Conservation (phyloP, 2,329 filamentous ascomycete genomes). For the Xylariaceae sp. region DNA sequence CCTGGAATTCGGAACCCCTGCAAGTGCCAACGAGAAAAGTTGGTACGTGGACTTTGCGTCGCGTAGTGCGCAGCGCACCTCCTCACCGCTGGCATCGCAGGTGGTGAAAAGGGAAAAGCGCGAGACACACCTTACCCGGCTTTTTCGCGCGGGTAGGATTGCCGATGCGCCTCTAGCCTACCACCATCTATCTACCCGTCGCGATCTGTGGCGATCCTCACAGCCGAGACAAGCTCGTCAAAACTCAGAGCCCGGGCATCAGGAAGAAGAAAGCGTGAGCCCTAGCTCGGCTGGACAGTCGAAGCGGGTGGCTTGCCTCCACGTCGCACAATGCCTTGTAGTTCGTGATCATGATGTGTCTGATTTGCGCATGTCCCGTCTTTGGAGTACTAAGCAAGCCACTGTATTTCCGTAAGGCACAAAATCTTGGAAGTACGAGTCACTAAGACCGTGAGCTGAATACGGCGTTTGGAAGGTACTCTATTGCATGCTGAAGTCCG, state of each 20-base stretch:
- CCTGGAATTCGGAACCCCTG: not conserved
- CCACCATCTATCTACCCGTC: not conserved
- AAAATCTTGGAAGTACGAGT: too few species aligned
- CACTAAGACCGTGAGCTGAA: too few species aligned
- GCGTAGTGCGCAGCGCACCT: constrained; percentile 2
- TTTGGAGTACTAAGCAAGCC: too few species aligned
- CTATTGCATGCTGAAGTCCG: too few species aligned
- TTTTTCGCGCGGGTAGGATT: not conserved
- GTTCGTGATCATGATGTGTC: too few species aligned
- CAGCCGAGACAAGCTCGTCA: constrained; percentile 10
- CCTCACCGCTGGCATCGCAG: not conserved
- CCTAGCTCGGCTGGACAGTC: not conserved
- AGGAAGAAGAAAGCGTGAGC: not conserved
- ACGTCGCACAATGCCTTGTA: too few species aligned
- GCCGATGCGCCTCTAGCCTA: not conserved
- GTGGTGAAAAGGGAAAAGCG: not conserved
- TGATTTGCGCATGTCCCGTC: too few species aligned
- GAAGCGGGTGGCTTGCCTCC: constrained; percentile 2
- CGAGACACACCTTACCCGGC: not conserved
- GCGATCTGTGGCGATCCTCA: not conserved
- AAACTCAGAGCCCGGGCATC: constrained; percentile 8
- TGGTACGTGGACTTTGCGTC: too few species aligned
- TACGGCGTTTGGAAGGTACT: too few species aligned
- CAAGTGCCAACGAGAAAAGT: not conserved
- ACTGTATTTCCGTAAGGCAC: too few species aligned